Evolutionary conservation across 176 grass and related monocot genomes (phyloP).

Genomic region (Aechmea fasciata): DNA sequence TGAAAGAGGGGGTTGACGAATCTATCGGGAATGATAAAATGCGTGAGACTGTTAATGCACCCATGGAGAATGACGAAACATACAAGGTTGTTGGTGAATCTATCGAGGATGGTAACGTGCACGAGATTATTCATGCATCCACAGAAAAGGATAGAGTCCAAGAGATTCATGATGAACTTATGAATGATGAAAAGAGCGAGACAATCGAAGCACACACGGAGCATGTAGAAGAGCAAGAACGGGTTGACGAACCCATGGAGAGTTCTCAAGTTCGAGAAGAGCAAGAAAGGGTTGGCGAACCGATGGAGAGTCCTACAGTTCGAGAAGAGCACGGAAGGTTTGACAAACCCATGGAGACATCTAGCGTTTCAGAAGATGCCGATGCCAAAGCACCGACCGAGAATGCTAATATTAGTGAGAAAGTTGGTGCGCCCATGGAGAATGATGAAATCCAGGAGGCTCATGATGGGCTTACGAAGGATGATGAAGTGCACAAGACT

Average conservation of each 20-base stretch:
- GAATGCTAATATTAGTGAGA: no score
- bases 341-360: background rate
- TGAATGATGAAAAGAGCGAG: conserved; percentile 10
- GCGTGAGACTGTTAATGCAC: conserved; percentile 8
- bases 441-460: no score
- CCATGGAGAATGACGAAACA: background rate
- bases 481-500: background rate
- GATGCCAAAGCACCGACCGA: no score
- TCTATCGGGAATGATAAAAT: conserved; percentile 3
- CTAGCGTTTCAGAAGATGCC: no score
- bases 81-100: conserved; percentile 1
- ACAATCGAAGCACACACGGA: conserved; percentile 1
- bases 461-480: background rate
- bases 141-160: background rate
- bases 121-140: conserved; percentile 12
- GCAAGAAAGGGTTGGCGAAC: background rate
- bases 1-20: conserved; percentile 8
- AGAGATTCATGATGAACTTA: background rate
- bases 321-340: conserved; percentile 19
- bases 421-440: no score
- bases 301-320: background rate
- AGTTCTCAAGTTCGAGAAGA: conserved; percentile 1
- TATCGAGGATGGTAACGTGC: conserved; percentile 14
- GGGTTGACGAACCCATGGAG: conserved; percentile 7
- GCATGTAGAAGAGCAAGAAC: conserved; percentile 3